Base-by-base conservation (phyloP, 257 asterid genomes). In the Cordia subcordata region DNA sequence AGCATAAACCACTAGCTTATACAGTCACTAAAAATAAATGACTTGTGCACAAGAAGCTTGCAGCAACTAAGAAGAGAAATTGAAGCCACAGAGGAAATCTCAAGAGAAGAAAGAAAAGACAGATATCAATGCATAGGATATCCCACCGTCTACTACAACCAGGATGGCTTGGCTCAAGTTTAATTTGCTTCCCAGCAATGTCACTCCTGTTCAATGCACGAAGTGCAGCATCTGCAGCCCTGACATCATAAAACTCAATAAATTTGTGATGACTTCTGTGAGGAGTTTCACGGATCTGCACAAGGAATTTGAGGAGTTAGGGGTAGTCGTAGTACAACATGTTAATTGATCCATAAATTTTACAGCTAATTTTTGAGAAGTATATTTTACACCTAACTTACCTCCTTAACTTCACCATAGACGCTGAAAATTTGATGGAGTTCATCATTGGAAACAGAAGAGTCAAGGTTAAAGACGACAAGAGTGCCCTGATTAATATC, bases 331-430 rank as follows among this genome's bases (percentile, higher is more conserved):
- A 49, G 54, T 6, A n/a, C 1, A 17, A 16, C 9, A 8, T 46
- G 16, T 49, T 4, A 27, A 27, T 6, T 27, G 6, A 27, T 6
- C 35, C 35, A 27, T 27, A 27, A 27, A 27, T 3, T 6, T 27
- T 27, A 27, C 35, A 27, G 4, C 35, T 27, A 27, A n/a, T n/a
- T n/a, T n/a, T n/a, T n/a, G n/a, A n/a, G n/a, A n/a, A n/a, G n/a
- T n/a, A n/a, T n/a, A n/a, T n/a, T n/a, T n/a, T 64, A 35, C 63
- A 35, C 21, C n/a, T 54, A 63, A 60, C 68, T 72, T 67, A 93
- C 99, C 97, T 87, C 99, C 81, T 85, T 87, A 74, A 90, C 75
- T 66, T 90, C 96, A 60, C 99, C 99, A 65, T 85, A 90, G 67
- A 64, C 88, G 55, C 92, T 82, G 76, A 93, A 93, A 59, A 85